Evolutionary conservation across 2,329 filamentous ascomycete species (phyloP), one percentile per base, ranked within the genome.

Genomic region (Penicillium sp.): DNA sequence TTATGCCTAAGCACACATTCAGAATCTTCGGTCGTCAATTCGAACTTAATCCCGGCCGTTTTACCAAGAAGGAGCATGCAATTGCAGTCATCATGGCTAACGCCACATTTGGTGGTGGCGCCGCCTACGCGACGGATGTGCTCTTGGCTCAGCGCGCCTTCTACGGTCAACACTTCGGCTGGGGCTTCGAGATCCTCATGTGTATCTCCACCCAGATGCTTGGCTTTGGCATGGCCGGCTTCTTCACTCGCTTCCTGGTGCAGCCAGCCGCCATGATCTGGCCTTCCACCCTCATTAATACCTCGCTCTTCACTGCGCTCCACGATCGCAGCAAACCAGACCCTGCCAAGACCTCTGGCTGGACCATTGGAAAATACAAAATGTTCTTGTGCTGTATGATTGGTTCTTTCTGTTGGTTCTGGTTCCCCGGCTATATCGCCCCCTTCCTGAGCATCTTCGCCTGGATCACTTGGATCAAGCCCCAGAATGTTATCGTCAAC

Each of bases 71-170:
- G 46, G 75, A 77, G 42, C 74, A 77, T 55, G 60, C 71, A 0
- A 55, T 77, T 7, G 68, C 73, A 7, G 71, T 72, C 13, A 66
- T 76, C 45, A 78, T 76, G 76, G 84, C 87, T 13, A 82, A 86
- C 62, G 83, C 87, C 5, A 83, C 84, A 4, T 87, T 83, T 73
- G 41, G 82, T 78, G 67, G 69, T 52, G 73, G 74, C 44, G 70
- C 66, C 5, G 83, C 85, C 3, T 89, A 89, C 59, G 84, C 85
- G 0, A 89, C 86, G 1, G 86, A 89, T 57, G 84, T 88, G 27
- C 79, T 90, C 37, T 74, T 88, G 2, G 86, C 86, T 0, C 85
- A 88, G 68, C 71, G 81, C 14, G 77, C 84, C 13, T 89, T 88
- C 59, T 89, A 89, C 64, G 82, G 84, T 64, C 79, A 87, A 59